These are phyloP conservation scores for Kwoniella sp. DNA, from an alignment of 768 basidiomycete species.

Conservation along the genomic window DNA sequence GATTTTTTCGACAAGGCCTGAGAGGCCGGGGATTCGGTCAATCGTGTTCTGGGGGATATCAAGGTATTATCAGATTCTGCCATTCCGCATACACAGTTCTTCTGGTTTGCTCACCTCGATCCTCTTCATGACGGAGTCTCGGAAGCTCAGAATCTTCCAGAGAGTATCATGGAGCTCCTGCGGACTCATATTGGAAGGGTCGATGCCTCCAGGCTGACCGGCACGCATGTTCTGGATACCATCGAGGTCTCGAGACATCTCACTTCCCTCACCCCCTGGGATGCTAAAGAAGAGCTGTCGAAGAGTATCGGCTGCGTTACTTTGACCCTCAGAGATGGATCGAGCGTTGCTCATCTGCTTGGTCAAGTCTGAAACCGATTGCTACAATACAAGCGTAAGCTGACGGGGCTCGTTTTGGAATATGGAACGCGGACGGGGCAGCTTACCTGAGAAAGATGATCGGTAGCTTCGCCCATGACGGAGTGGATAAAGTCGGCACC, in stretches of 20 bases:
- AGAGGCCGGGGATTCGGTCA: slow-evolving; percentile 81
- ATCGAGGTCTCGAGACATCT: slow-evolving; percentile 73
- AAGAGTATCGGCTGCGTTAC: slow-evolving; percentile 35
- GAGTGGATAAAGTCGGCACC: slow-evolving; percentile 55
- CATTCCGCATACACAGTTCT: not conserved
- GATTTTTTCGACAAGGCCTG: slow-evolving; percentile 73
- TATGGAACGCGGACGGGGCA: not conserved
- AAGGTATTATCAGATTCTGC: not conserved
- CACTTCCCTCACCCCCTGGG: slow-evolving; percentile 57
- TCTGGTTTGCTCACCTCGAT: slow-evolving; percentile 58
- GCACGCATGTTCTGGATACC: slow-evolving; percentile 65
- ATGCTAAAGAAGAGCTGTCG: slow-evolving; percentile 47
- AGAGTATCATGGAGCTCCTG: slow-evolving; percentile 81
- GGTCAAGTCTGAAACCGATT: slow-evolving; percentile 85
- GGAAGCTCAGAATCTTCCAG: slow-evolving; percentile 83
- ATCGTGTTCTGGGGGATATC: slow-evolving; percentile 46
- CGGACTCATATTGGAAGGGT: slow-evolving; percentile 82
- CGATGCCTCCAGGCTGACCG: slow-evolving; percentile 66
- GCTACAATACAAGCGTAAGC: slow-evolving; percentile 51
- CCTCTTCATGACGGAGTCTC: slow-evolving; percentile 80
- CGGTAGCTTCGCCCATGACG: slow-evolving; percentile 60
- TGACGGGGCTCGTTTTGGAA: not conserved
- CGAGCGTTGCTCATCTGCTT: slow-evolving; percentile 73
- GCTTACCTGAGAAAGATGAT: slow-evolving; percentile 60
- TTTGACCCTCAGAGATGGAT: slow-evolving; percentile 58